Conservation (phyloP, 23 red algal genomes). For the Chondrus crispus region DNA sequence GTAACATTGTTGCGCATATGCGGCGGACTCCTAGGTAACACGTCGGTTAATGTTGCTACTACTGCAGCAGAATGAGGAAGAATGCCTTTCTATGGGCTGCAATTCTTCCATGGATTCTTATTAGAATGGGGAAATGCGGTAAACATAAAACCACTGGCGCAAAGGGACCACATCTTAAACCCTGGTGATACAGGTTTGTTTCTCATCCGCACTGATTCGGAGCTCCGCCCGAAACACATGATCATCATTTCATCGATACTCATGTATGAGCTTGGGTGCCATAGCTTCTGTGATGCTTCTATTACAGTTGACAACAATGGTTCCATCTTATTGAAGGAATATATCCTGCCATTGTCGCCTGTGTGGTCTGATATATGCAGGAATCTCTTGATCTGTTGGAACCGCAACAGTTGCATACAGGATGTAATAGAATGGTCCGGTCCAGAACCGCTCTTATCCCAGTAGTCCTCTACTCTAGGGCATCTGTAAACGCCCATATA, state of each 20-base stretch:
- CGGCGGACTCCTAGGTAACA: too few species aligned
- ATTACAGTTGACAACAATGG: not conserved
- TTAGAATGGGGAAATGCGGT: not conserved
- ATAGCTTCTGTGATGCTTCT: not conserved
- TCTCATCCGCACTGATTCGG: not conserved
- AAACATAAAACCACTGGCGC: not conserved
- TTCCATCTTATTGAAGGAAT: not conserved
- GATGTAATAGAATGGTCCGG: not conserved
- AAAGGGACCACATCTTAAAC: not conserved
- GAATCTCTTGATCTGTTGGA: not conserved
- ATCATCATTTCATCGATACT: not conserved
- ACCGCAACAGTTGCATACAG: not conserved
- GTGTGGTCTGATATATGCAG: not conserved
- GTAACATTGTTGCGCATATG: not conserved
- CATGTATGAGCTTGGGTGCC: not conserved
- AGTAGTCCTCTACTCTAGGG: not conserved
- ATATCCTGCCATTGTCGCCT: not conserved
- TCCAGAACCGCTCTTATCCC: not conserved
- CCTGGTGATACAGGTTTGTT: not conserved
- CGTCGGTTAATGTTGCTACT: not conserved
- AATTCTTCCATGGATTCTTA: not conserved
- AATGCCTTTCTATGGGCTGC: not conserved
- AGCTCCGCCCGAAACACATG: not conserved
- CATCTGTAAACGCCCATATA: not conserved
- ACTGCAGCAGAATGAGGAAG: not conserved